Evolutionary conservation across 1,284 basidiomycete species (phyloP), one percentile per base, ranked within the genome.

Genomic region (Pseudozyma flocculosa): DNA sequence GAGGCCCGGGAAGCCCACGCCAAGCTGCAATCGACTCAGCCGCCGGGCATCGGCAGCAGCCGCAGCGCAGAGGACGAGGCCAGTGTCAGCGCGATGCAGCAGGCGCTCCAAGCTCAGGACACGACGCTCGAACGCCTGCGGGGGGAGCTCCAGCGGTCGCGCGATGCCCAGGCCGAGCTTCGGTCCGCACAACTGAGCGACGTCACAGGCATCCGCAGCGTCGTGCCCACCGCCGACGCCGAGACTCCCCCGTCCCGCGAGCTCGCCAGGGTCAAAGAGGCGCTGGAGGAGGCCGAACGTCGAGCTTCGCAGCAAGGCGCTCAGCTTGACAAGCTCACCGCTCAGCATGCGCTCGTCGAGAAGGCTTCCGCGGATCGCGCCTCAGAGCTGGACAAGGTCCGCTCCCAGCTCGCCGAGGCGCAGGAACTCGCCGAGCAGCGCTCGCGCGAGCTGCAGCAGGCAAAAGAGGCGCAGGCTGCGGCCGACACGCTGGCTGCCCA

Each of bases 11-110:
- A n/a, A n/a, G n/a, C n/a, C n/a, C n/a, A n/a, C n/a, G n/a, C n/a
- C n/a, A n/a, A n/a, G n/a, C n/a, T n/a, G n/a, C n/a, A n/a, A n/a
- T n/a, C n/a, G n/a, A n/a, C n/a, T n/a, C n/a, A n/a, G n/a, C n/a
- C n/a, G n/a, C n/a, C n/a, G n/a, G n/a, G n/a, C n/a, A n/a, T n/a
- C n/a, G n/a, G n/a, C n/a, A n/a, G n/a, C n/a, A n/a, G n/a, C n/a
- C n/a, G n/a, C n/a, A n/a, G n/a, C n/a, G 44, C 56, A n/a, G 52
- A 56, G 34, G 34, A 17, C 36, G 44, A 37, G 36, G 18, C 18
- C 22, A 18, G 22, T 13, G 44, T 29, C 4, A 5, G 32, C 7
- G 32, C 32, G 7, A 13, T 13, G 7, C 32, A 34, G 15, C 11
- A 34, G 32, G 32, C 32, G 11, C 32, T 34, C 7, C 32, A 34